Conservation (phyloP, 1,284 basidiomycete genomes). For the Wallemia mellicola region DNA sequence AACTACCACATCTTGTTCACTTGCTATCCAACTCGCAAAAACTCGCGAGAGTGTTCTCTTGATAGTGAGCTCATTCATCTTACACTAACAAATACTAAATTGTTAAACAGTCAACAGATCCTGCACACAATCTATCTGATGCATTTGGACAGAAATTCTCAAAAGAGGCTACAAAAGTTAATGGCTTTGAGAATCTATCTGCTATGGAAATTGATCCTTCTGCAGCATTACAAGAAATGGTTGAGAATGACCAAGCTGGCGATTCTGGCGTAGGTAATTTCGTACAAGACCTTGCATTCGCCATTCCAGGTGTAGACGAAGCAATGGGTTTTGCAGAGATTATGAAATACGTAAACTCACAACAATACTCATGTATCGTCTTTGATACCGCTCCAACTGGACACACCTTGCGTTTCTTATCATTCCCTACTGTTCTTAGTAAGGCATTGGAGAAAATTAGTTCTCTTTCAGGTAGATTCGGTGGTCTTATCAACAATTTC, state of each 20-base stretch:
- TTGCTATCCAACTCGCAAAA: conserved; percentile 72
- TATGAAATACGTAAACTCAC: conserved; percentile 99
- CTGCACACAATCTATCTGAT: conserved; percentile 93
- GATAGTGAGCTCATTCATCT: conserved; percentile 30
- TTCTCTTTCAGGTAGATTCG: conserved; percentile 66
- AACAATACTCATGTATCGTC: conserved; percentile 97
- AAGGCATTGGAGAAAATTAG: conserved; percentile 90
- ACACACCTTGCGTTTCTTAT: conserved; percentile 89
- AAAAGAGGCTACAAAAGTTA: conserved; percentile 96
- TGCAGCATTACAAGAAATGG: conserved; percentile 11
- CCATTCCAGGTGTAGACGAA: conserved; percentile 95
- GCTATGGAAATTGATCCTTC: conserved; percentile 99
- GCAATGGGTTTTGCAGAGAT: conserved; percentile 99
- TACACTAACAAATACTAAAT: neutral
- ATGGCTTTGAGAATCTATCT: conserved; percentile 82
- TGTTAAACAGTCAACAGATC: conserved; percentile 58
- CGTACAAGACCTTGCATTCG: conserved; percentile 98
- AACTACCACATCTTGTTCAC: conserved; percentile 79
- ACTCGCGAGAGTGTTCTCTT: conserved; percentile 68
- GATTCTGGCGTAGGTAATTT: conserved; percentile 72
- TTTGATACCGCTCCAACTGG: conserved; percentile 98
- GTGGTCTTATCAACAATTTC: conserved; percentile 83
- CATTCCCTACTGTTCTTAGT: conserved; percentile 88
- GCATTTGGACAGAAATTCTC: conserved; percentile 98
- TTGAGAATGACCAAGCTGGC: conserved; percentile 40